These are phyloP conservation scores for Debaryomyces psychrophilus DNA, from an alignment of 1,139 yeast genomes.

Conservation along the genomic window DNA sequence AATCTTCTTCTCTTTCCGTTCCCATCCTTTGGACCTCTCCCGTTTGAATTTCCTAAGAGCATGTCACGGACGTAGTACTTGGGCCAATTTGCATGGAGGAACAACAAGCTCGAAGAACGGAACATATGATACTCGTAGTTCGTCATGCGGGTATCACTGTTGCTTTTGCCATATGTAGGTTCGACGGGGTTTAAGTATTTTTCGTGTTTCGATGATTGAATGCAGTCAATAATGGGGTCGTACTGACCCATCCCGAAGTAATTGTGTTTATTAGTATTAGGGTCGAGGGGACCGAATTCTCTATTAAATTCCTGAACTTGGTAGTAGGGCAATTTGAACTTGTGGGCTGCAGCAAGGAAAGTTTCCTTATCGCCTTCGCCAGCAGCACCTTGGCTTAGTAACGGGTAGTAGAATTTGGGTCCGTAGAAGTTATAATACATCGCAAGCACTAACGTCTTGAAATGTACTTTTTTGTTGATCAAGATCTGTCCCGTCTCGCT, in stretches of 20 bases:
- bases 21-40: constrained; percentile 31
- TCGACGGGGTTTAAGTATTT: constrained; percentile 20
- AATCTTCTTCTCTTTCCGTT: constrained; percentile 29
- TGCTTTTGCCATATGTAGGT: constrained; percentile 27
- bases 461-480: constrained; percentile 53
- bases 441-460: constrained; percentile 52
- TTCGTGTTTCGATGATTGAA: constrained; percentile 23
- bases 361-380: constrained; percentile 71
- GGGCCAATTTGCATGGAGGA: constrained; percentile 47
- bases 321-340: constrained; percentile 50
- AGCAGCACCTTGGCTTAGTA: constrained; percentile 60
- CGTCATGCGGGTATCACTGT: constrained; percentile 22
- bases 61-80: constrained; percentile 30
- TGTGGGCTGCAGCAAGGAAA: constrained; percentile 61
- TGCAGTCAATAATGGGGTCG: constrained; percentile 39
- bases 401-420: constrained; percentile 54
- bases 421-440: constrained; percentile 61
- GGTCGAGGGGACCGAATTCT: constrained; percentile 37
- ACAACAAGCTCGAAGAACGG: constrained; percentile 32
- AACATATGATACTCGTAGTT: constrained; percentile 37
- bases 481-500: constrained; percentile 64
- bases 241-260: constrained; percentile 44
- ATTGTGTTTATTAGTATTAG: constrained; percentile 26
- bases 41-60: constrained; percentile 28
- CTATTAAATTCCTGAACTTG: constrained; percentile 51